Base-by-base conservation (phyloP, 2,329 filamentous ascomycete species). In the Elsinoe fawcettii region DNA sequence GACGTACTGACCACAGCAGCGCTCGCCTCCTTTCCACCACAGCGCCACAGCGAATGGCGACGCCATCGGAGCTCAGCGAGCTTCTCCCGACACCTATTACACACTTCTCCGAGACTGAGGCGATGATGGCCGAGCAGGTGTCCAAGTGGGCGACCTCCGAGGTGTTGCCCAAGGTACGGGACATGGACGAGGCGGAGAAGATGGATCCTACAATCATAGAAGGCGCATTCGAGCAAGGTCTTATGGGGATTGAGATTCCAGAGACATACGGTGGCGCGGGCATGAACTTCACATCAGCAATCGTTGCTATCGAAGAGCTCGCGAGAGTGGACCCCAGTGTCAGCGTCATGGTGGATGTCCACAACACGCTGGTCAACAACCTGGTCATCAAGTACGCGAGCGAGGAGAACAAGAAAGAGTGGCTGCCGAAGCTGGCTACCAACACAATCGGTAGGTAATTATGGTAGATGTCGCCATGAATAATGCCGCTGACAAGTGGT, bases 281-380 rank as follows among this genome's bases (percentile, higher is more conserved):
- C 65, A 97, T 99, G 93, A 96, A 96, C 81, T 99, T 99, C 75
- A 97, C 93, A 0, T 78, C 91, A 1, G 92, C 91, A 60, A 96
- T 99, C 69, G 86, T 99, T 44, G 92, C 89, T 25, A 99, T 99
- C 66, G 93, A 99, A 75, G 93, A 99, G 79, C 79, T 99, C 60
- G 93, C 93, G 0, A 83, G 90, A 58, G 88, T 95, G 16, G 93
- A 99, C 69, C 93, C 93, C 39, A 95, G 88, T 63, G 93, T 99
- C 61, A 92, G 88, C 67, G 93, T 99, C 61, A 75, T 99, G 77
- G 89, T 91, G 58, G 93, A 99, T 72, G 93, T 99, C 20, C 93
- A 99, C 79, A 99, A 99, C 75, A 99, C 93, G 0, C 80, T 99
- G 54, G 92, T 96, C 73, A 96, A 96, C 77, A 97, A 92, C 2